A percentile compares a stretch with the other conserved stretches of the same genome.
These are phyloP conservation scores for Colletotrichum filicis DNA, from an alignment of 2,329 filamentous ascomycete genomes.

Conservation along the genomic window DNA sequence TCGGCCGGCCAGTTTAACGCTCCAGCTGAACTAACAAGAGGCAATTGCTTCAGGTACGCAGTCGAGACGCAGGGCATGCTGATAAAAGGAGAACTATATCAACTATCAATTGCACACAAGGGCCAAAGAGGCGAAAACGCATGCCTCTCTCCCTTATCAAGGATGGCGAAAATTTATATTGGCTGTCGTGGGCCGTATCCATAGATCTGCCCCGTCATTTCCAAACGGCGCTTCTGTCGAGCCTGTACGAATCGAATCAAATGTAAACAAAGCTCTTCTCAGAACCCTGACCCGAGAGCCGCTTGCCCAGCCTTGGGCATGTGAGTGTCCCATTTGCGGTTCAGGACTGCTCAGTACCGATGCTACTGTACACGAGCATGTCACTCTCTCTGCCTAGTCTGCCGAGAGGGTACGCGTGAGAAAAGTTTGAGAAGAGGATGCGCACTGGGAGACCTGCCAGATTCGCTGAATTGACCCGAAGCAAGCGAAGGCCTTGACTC, in stretches of 20 bases:
- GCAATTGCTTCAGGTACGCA: conserved; percentile 18
- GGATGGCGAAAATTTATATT: conserved; percentile 32
- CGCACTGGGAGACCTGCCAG: conserved; percentile 6
- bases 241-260: neutral
- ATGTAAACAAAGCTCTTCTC: neutral
- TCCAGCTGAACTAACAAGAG: neutral
- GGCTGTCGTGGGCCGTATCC: conserved; percentile 18
- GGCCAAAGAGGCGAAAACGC: neutral
- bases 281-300: neutral
- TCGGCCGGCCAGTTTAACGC: neutral
- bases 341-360: neutral
- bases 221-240: conserved; percentile 14
- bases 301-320: neutral
- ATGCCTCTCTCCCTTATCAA: conserved; percentile 8
- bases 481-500: conserved; percentile 26
- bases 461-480: conserved; percentile 20
- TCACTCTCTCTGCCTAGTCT: neutral
- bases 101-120: neutral
- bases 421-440: neutral
- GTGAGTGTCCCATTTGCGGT: neutral
- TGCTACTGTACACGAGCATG: neutral
- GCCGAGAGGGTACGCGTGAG: neutral
- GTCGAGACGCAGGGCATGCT: neutral
- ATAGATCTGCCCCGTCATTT: conserved; percentile 32
- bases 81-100: neutral